Evolutionary conservation across 176 grass and related monocot species (phyloP), one percentile per base, ranked within the genome.

Genomic region (Phoenix dactylifera): DNA sequence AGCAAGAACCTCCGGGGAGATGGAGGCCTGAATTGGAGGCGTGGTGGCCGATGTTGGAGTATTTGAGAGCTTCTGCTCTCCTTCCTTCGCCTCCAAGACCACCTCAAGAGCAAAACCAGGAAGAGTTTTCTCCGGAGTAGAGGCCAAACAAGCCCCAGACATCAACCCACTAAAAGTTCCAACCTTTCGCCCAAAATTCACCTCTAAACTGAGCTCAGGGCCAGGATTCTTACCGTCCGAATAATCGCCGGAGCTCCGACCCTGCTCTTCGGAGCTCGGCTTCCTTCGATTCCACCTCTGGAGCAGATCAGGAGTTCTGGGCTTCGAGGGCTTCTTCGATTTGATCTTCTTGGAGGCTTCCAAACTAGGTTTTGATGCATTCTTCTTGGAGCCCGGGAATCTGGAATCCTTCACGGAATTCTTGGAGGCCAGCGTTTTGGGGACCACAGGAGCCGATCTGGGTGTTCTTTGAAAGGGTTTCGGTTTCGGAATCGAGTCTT

Each of bases 41-140:
- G 65, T 68, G 51, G 52, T 68, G 18, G 52, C 53, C 4, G 65
- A 57, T 35, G 52, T 55, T 7, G 65, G 65, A 4, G 65, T 68
- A 22, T 14, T 68, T 5, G 18, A 35, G 3, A 48, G 3, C 52
- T 44, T 56, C 52, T 44, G n/a, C 4, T 68, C 29, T 51, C 4
- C 65, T 23, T 57, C 52, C 17, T 55, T 22, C 4, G 52, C 17
- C 5, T 44, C 1, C 35, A 44, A 44, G 35, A 44, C 35, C 35
- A 14, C 35, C 10, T 14, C 35, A 44, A 2, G 35, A 12, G 35
- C 35, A 14, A 69, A 52, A 6, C 68, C 17, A 26, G 12, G 57
- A 59, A 60, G 56, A 50, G 26, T 73, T 52, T 52, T 73, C 59
- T 63, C 20, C 2, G 70, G 70, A 17, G 70, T 63, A 26, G 59